Percentiles rank a stretch among this genome's conserved stretches.
Conservation (phyloP, 129 eudicot species). For the Flaveria linearis region DNA sequence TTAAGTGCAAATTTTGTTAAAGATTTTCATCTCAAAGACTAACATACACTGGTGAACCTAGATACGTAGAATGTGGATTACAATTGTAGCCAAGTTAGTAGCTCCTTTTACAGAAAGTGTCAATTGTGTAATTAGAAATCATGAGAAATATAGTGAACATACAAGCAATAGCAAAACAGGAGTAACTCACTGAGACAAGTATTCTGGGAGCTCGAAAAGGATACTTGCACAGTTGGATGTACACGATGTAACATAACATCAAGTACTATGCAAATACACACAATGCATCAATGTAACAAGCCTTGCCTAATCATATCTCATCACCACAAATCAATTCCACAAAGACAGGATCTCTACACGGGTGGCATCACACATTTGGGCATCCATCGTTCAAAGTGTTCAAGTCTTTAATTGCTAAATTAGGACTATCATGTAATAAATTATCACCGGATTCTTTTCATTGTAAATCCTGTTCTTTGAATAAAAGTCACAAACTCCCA, state of each 20-base stretch:
- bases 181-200: not conserved
- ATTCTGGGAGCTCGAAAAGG: not conserved
- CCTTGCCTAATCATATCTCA: not conserved
- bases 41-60: not conserved
- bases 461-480: no score
- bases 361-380: no score
- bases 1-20: not conserved
- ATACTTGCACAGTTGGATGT: not conserved
- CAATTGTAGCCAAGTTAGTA: conserved; percentile 4
- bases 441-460: no score
- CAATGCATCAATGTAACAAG: not conserved
- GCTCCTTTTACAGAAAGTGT: conserved; percentile 3
- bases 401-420: no score
- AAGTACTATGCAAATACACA: not conserved
- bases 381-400: no score
- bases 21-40: conserved; percentile 16
- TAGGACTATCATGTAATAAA: no score
- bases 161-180: no score
- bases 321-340: no score
- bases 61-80: not conserved
- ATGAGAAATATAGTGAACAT: not conserved
- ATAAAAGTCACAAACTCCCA: no score
- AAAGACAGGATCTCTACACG: no score
- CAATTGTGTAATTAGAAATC: not conserved
- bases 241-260: not conserved